Conservation (phyloP, 176 grass and related monocot species). For the Areca catechu region DNA sequence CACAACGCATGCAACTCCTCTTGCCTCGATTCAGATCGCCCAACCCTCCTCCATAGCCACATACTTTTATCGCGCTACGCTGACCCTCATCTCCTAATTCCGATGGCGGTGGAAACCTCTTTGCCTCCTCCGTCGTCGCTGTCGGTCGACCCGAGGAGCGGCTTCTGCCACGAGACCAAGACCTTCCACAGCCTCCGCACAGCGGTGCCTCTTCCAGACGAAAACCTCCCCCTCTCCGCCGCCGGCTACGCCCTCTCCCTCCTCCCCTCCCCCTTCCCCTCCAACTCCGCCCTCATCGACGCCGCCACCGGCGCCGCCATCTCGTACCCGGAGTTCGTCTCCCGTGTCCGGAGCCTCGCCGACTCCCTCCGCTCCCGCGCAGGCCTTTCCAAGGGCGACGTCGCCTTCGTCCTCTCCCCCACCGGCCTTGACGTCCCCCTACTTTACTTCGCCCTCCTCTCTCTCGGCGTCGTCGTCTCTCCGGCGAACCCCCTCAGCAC, state of each 20-base stretch:
- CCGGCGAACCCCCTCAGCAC: constrained; percentile 49
- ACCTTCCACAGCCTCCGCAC: constrained; percentile 60
- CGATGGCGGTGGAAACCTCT: no score
- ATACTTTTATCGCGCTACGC: no score
- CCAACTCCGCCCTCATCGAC: constrained; percentile 39
- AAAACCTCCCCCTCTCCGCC: constrained; percentile 38
- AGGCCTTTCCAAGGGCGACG: constrained; percentile 28
- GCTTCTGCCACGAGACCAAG: constrained; percentile 37
- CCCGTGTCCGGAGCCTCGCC: constrained; percentile 37
- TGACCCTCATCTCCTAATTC: no score
- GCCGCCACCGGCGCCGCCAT: constrained; percentile 33
- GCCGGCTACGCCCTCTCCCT: constrained; percentile 39
- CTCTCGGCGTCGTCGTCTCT: constrained; percentile 62
- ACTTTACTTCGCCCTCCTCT: constrained; percentile 56
- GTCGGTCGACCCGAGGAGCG: constrained; percentile 33
- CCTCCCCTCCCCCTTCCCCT: constrained; percentile 30
- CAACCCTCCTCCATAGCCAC: no score
- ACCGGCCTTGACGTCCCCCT: constrained; percentile 43
- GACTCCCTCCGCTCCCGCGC: constrained; percentile 28
- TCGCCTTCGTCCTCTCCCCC: constrained; percentile 40
- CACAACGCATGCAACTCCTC: no score
- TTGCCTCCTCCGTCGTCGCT: not conserved
- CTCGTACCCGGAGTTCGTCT: constrained; percentile 49
- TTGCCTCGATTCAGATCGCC: no score
- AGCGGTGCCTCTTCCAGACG: constrained; percentile 17